phyloP scores from a whole-genome alignment of 129 eudicot genomes.

The Artemisia tridentata region DNA sequence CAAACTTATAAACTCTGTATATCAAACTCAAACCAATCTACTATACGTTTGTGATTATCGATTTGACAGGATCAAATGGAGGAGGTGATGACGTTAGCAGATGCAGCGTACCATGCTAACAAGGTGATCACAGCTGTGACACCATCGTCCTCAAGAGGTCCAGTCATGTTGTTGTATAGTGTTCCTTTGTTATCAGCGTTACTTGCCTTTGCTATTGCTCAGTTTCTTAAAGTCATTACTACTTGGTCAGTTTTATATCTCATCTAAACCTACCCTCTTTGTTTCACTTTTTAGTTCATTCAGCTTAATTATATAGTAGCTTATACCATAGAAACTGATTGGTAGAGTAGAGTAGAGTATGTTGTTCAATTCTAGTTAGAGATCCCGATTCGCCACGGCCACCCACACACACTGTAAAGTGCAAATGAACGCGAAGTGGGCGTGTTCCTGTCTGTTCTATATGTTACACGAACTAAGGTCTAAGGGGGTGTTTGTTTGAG shows the following conservation, averaged over 20 bases:
- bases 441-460: no score
- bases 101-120: conserved; percentile 36
- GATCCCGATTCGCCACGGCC: neutral
- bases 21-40: no score
- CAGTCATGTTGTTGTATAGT: conserved; percentile 33
- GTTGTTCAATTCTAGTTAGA: conserved; percentile 7
- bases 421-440: no score
- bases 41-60: no score
- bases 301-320: neutral
- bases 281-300: no score
- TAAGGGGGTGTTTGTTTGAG: no score
- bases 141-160: conserved; percentile 34
- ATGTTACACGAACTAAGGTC: no score
- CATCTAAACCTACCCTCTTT: neutral
- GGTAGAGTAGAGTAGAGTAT: neutral
- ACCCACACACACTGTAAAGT: neutral
- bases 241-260: conserved; percentile 42
- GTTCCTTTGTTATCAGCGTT: conserved; percentile 50
- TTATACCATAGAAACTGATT: no score
- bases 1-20: no score
- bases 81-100: conserved; percentile 51
- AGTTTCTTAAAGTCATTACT: conserved; percentile 58
- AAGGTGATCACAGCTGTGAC: conserved; percentile 26
- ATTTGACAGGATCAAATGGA: conserved; percentile 25
- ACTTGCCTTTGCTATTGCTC: conserved; percentile 58